Evolutionary conservation across 2,329 filamentous ascomycete species (phyloP).

Genomic region (Westerdykella ornata): DNA sequence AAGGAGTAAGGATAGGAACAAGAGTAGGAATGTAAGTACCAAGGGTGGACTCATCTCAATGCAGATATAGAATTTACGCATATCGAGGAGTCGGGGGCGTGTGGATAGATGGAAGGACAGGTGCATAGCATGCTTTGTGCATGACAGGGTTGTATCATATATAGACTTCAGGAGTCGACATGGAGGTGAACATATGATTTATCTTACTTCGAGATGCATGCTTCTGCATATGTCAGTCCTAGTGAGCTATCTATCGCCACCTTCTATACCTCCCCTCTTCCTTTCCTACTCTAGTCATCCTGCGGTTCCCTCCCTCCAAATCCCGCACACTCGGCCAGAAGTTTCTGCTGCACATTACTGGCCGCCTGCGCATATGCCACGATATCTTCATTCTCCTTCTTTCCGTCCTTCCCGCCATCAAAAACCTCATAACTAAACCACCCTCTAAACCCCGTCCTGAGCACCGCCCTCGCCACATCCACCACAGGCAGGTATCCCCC

Average conservation of each 20-base stretch:
- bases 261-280: too few species aligned
- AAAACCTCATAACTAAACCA: conserved; percentile 68
- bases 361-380: conserved; percentile 47
- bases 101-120: too few species aligned
- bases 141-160: too few species aligned
- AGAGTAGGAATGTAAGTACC: background rate
- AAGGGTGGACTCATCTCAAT: background rate
- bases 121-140: too few species aligned
- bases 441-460: conserved; percentile 59
- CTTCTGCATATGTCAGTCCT: too few species aligned
- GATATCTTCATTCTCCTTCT: conserved; percentile 48
- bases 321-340: conserved; percentile 27
- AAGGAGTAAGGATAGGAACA: conserved; percentile 14
- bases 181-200: too few species aligned
- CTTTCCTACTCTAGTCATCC: too few species aligned
- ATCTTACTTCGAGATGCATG: too few species aligned
- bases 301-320: background rate
- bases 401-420: conserved; percentile 52
- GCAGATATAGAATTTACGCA: background rate
- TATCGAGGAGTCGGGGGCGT: too few species aligned
- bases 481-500: conserved; percentile 64
- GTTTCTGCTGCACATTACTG: conserved; percentile 43
- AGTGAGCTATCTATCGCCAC: too few species aligned
- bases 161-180: too few species aligned
- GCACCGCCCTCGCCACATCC: conserved; percentile 58